Evolutionary conservation across 176 grass and related monocot species (phyloP).

Genomic region (Cocos nucifera): DNA sequence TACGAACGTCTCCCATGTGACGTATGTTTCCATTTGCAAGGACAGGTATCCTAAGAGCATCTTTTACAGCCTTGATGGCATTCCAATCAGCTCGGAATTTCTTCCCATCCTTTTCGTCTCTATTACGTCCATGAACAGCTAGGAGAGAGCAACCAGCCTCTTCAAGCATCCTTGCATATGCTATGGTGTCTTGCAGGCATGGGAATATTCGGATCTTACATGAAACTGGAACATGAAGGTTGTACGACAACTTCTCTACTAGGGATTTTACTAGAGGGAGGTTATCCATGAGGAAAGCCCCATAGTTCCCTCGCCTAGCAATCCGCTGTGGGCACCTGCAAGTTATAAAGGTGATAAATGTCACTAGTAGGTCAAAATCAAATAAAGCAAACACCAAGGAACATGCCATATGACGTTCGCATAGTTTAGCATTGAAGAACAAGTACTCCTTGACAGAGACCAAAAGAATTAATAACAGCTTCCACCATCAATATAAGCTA

Average conservation of each 20-base stretch:
- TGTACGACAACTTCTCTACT: constrained; percentile 56
- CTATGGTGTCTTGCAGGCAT: constrained; percentile 61
- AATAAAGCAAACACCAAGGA: no score
- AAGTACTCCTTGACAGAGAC: no score
- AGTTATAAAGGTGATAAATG: background rate
- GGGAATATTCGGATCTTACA: constrained; percentile 91
- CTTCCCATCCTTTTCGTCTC: constrained; percentile 87
- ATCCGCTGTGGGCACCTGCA: constrained; percentile 91
- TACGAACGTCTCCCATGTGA: constrained; percentile 66
- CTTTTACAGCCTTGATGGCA: constrained; percentile 81
- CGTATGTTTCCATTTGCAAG: constrained; percentile 96
- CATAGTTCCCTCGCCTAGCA: constrained; percentile 85
- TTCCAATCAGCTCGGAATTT: constrained; percentile 90
- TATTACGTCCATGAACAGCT: constrained; percentile 85
- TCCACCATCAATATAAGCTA: no score
- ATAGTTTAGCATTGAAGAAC: no score
- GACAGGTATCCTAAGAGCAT: constrained; percentile 67
- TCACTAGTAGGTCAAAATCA: no score
- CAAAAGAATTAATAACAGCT: no score
- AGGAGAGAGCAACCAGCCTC: constrained; percentile 85
- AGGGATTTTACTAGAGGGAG: constrained; percentile 74
- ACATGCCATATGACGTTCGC: no score
- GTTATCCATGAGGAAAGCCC: constrained; percentile 97
- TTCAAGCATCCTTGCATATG: constrained; percentile 94
- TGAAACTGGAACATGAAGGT: constrained; percentile 80